Percentiles rank a stretch among this genome's conserved stretches.
Evolutionary conservation across 352 stramenopile genomes (phyloP).

Genomic region (Pseudoperonospora humuli): DNA sequence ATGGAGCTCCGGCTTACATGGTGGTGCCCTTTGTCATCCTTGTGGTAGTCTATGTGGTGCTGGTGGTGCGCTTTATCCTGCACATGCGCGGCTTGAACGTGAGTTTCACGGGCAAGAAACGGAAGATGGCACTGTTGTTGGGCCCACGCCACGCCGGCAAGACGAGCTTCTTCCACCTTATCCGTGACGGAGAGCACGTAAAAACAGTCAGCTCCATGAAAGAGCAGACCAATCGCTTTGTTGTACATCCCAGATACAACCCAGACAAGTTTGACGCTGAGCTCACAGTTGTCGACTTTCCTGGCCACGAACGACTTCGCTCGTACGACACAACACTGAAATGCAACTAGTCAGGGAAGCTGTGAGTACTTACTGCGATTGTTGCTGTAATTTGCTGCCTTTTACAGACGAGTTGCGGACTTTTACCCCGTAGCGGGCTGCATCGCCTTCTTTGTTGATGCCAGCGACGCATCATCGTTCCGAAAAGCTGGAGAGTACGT

Average conservation of each 20-base stretch:
- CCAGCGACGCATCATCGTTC: conserved; percentile 47
- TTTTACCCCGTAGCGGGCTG: conserved; percentile 64
- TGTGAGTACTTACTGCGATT: not conserved
- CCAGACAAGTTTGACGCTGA: conserved; percentile 59
- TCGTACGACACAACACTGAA: conserved; percentile 29
- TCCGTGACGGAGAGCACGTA: conserved; percentile 55
- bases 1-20: conserved; percentile 50
- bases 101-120: conserved; percentile 65
- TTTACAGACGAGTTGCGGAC: conserved; percentile 52
- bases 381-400: conserved; percentile 1
- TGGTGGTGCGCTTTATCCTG: conserved; percentile 50
- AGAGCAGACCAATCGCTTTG: conserved; percentile 56
- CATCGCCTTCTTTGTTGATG: conserved; percentile 77
- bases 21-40: conserved; percentile 40
- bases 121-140: conserved; percentile 59
- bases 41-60: conserved; percentile 40
- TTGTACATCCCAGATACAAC: conserved; percentile 61
- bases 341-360: not conserved
- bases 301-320: conserved; percentile 72
- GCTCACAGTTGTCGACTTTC: conserved; percentile 73
- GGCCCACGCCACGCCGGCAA: conserved; percentile 66
- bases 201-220: conserved; percentile 85
- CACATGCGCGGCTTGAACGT: conserved; percentile 61
- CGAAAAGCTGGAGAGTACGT: conserved; percentile 75
- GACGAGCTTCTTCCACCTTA: conserved; percentile 75